Base-by-base conservation (phyloP, 371 early-diverging fungal genomes). In the Capniomyces stellatus region DNA sequence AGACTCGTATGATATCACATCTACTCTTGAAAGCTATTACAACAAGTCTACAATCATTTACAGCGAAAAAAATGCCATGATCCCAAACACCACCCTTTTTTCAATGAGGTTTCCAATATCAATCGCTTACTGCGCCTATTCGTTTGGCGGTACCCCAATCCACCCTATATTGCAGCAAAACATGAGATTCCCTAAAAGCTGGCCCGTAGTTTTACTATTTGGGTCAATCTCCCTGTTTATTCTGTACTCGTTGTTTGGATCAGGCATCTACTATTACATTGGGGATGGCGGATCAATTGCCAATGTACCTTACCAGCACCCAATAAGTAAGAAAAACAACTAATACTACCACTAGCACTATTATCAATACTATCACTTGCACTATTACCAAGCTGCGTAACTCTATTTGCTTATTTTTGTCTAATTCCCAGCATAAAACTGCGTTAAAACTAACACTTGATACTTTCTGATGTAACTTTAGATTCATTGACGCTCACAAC, bases 81-180 rank as follows among this genome's bases (percentile, higher is more conserved):
- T 31, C 6, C 18, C 29, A 2, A 51, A 51, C 12, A 23, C 23
- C 29, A 29, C 29, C 19, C 35, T 51, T 31, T 6, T 40, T 35
- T 51, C 51, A 19, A 51, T 51, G 4, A 35, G 39, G 23, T 51
- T 51, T 40, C 51, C 51, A 23, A 39, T 51, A 8, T 12, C 29
- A 6, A 6, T 51, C 3, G 51, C 8, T 12, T 51, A 23, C 22
- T 3, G 30, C 13, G 51, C 29, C 2, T 51, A 30, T 51, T 3
- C 51, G 23, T 51, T 51, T 31, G 51, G 51, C n/a, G 51, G 51
- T 12, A 29, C 51, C 12, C 31, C 51, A 4, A 51, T 51, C 15
- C 51, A 51, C 24, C 29, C 51, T 8, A 51, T 51, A 27, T 31
- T 51, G 15, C 51, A 51, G 35, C 51, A 51, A 51, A 51, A 51